A percentile compares a stretch with the other conserved stretches of the same genome.
Evolutionary conservation across 164 flowering plant species (phyloP).

Genomic region (Dillenia suffruticosa): DNA sequence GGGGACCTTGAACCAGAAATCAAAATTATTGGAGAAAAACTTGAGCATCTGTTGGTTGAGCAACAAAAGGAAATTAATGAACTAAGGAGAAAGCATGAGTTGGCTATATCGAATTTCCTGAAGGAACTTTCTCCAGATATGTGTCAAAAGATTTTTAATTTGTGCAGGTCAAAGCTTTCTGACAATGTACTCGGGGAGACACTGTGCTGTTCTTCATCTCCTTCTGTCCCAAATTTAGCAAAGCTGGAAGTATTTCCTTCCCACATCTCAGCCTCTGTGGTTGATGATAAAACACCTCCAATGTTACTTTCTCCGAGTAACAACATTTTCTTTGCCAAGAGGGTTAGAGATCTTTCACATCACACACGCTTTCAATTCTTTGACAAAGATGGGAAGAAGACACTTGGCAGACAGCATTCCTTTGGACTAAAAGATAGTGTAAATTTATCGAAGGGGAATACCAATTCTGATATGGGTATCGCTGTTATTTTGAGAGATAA

Average conservation of each 20-base stretch:
- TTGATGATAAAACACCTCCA: not conserved
- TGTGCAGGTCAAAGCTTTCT: constrained; percentile 30
- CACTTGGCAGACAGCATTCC: constrained; percentile 5
- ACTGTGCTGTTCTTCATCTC: constrained; percentile 8
- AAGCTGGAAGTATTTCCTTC: constrained; percentile 7
- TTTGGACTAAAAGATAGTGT: constrained; percentile 6
- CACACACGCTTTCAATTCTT: constrained; percentile 1
- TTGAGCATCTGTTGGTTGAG: constrained; percentile 42
- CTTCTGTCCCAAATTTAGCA: constrained; percentile 10
- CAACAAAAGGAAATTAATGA: constrained; percentile 68
- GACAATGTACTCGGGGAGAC: constrained; percentile 13
- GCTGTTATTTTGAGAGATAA: constrained; percentile 20
- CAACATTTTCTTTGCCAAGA: not conserved
- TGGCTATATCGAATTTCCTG: constrained; percentile 38
- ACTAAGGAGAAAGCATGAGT: constrained; percentile 52
- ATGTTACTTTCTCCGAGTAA: not conserved
- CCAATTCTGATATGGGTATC: constrained; percentile 19
- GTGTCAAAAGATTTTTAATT: constrained; percentile 23
- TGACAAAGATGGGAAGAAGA: constrained; percentile 10
- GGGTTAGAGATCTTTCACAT: constrained; percentile 12
- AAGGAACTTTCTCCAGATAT: constrained; percentile 50
- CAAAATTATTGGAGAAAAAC: constrained; percentile 33
- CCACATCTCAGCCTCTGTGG: not conserved
- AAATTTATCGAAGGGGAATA: constrained; percentile 7
- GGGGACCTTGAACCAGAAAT: constrained; percentile 21